Evolutionary conservation across 2,329 filamentous ascomycete genomes (phyloP).

Genomic region (Escovopsis sp.): DNA sequence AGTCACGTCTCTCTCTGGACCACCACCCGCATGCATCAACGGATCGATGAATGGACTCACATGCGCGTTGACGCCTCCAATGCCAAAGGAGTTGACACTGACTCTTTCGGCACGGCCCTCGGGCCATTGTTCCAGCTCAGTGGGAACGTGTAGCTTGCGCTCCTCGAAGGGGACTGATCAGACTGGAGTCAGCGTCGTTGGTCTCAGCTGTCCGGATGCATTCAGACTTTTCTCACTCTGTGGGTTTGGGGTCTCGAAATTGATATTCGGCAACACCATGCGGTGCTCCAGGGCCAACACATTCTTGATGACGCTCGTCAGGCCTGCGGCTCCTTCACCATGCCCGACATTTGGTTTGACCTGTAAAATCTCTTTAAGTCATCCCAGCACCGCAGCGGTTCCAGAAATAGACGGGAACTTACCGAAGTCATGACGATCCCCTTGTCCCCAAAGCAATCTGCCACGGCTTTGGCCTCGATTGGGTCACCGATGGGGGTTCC

Average conservation of each 20-base stretch:
- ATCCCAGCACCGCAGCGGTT: too few relatives aligned
- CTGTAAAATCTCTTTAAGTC: conserved; percentile 1
- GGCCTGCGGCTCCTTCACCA: conserved; percentile 15
- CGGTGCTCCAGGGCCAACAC: conserved; percentile 15
- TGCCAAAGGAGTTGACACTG: conserved; percentile 21
- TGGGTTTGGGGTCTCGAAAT: conserved; percentile 5
- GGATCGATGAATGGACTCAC: conserved; percentile 3
- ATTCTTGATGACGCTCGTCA: conserved; percentile 17
- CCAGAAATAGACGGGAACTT: neutral
- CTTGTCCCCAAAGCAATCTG: conserved; percentile 11
- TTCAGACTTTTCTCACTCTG: neutral
- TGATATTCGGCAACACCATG: conserved; percentile 14
- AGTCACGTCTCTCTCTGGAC: too few relatives aligned
- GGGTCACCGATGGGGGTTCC: conserved; percentile 26
- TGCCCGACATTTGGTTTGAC: conserved; percentile 20
- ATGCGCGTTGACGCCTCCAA: conserved; percentile 23
- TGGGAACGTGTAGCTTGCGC: conserved; percentile 13
- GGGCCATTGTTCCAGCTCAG: conserved; percentile 13
- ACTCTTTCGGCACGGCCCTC: conserved; percentile 8
- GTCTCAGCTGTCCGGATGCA: neutral
- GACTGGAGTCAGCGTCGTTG: neutral
- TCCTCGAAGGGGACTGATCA: conserved; percentile 10
- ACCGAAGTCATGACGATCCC: conserved; percentile 13
- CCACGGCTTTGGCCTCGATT: conserved; percentile 21
- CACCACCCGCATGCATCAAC: neutral